These are phyloP conservation scores for Ajuga chamaepitys DNA, from an alignment of 257 asterid species.

Conservation along the genomic window DNA sequence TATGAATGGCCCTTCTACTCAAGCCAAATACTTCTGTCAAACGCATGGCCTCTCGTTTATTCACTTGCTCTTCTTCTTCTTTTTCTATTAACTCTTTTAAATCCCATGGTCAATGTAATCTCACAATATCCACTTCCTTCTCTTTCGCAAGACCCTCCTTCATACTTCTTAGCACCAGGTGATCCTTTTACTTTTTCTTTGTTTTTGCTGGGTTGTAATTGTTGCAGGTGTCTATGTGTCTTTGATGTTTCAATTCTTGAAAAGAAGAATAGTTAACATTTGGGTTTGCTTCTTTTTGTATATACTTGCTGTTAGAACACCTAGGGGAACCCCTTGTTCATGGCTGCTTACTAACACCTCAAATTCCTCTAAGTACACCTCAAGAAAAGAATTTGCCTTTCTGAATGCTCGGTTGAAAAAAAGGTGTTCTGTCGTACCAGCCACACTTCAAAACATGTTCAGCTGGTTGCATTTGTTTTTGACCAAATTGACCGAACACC, in stretches of 20 bases:
- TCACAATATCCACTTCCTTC: conserved; percentile 17
- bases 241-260: background rate
- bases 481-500: no score
- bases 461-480: no score
- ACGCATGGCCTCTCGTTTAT: conserved; percentile 46
- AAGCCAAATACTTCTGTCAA: conserved; percentile 36
- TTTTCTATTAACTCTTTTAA: conserved; percentile 23
- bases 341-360: no score
- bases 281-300: background rate
- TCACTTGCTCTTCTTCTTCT: conserved; percentile 17
- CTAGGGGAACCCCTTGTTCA: background rate
- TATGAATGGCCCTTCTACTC: conserved; percentile 49
- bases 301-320: background rate
- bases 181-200: background rate
- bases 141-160: conserved; percentile 27
- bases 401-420: no score
- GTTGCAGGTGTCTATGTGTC: background rate
- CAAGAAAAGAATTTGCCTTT: no score
- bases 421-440: no score
- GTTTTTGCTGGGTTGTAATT: background rate
- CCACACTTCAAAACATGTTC: no score
- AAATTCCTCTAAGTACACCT: no score
- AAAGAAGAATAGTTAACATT: background rate
- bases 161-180: conserved; percentile 27
- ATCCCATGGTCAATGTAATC: conserved; percentile 18